These are phyloP conservation scores for Botrytis deweyae DNA, from an alignment of 2,329 filamentous ascomycete genomes.

Conservation along the genomic window DNA sequence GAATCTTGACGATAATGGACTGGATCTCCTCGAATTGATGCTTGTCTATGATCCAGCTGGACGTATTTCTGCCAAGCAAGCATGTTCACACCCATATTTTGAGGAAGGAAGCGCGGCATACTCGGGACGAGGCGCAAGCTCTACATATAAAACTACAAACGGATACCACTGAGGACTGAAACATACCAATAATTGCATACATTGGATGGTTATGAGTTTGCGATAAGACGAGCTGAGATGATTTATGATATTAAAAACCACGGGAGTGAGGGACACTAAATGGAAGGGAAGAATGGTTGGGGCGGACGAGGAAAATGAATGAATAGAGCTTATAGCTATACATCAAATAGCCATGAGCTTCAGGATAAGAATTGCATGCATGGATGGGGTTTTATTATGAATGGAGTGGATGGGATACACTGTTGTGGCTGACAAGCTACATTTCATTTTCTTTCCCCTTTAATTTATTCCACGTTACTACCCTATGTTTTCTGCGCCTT, in stretches of 20 bases:
- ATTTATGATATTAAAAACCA: constrained; percentile 21
- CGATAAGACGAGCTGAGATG: constrained; percentile 13
- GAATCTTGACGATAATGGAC: constrained; percentile 68
- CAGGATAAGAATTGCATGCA: constrained; percentile 17
- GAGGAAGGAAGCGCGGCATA: constrained; percentile 41
- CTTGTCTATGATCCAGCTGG: constrained; percentile 85
- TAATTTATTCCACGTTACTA: constrained; percentile 2
- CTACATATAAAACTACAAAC: constrained; percentile 35
- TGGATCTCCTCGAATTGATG: constrained; percentile 67
- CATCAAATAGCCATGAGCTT: constrained; percentile 18
- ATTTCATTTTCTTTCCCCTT: neutral
- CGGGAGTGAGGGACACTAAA: constrained; percentile 3
- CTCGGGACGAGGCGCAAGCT: constrained; percentile 38
- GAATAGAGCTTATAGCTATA: constrained; percentile 15
- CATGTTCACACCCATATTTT: constrained; percentile 83
- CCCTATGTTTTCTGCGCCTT: constrained; percentile 15
- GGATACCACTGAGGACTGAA: constrained; percentile 36
- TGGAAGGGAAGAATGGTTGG: constrained; percentile 2
- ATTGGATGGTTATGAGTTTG: constrained; percentile 13
- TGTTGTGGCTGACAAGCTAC: constrained; percentile 14
- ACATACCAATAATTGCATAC: constrained; percentile 19
- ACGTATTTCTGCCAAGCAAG: constrained; percentile 85
- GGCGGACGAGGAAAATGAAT: neutral
- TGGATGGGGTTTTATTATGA: constrained; percentile 11
- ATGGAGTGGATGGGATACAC: constrained; percentile 1